Percentiles rank a stretch among this genome's conserved stretches.
phyloP scores from a whole-genome alignment of 805 yeast genomes.

The Pichia ethanolica region DNA sequence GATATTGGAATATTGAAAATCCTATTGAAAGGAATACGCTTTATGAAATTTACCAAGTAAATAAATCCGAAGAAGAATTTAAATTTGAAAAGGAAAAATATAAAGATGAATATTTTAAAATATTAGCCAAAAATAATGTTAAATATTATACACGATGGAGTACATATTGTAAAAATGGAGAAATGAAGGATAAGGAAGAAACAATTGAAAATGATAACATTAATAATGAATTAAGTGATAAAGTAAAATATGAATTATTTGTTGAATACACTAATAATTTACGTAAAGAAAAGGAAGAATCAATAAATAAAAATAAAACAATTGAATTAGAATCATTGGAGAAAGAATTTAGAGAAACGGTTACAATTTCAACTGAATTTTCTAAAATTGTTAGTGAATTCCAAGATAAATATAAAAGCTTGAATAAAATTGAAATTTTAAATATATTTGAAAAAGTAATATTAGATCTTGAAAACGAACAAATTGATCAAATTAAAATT shows the following conservation, averaged over 20 bases:
- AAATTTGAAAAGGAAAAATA: slow-evolving; percentile 49
- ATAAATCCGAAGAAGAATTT: slow-evolving; percentile 43
- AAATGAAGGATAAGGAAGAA: not conserved
- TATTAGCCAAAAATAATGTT: slow-evolving; percentile 39
- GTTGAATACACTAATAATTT: slow-evolving; percentile 40
- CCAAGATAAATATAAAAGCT: slow-evolving; percentile 41
- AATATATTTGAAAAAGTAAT: slow-evolving; percentile 36
- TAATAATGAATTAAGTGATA: slow-evolving; percentile 17
- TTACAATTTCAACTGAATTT: slow-evolving; percentile 1
- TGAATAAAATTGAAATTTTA: slow-evolving; percentile 56
- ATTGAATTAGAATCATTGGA: slow-evolving; percentile 49
- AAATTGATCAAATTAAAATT: slow-evolving; percentile 22
- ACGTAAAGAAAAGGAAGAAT: slow-evolving; percentile 25
- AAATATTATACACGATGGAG: slow-evolving; percentile 58
- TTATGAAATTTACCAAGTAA: slow-evolving; percentile 59
- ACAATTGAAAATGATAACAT: no score
- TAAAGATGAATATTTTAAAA: slow-evolving; percentile 42
- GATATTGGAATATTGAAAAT: slow-evolving; percentile 63
- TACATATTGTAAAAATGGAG: slow-evolving; percentile 20
- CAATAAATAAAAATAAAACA: slow-evolving; percentile 24
- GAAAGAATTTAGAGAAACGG: slow-evolving; percentile 32
- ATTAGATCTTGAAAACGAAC: slow-evolving; percentile 25
- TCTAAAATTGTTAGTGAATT: not conserved
- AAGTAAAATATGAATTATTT: slow-evolving; percentile 48
- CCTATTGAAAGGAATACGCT: slow-evolving; percentile 50